Conservation (phyloP, 2,329 filamentous ascomycete genomes). For the Mariannaea elegans region DNA sequence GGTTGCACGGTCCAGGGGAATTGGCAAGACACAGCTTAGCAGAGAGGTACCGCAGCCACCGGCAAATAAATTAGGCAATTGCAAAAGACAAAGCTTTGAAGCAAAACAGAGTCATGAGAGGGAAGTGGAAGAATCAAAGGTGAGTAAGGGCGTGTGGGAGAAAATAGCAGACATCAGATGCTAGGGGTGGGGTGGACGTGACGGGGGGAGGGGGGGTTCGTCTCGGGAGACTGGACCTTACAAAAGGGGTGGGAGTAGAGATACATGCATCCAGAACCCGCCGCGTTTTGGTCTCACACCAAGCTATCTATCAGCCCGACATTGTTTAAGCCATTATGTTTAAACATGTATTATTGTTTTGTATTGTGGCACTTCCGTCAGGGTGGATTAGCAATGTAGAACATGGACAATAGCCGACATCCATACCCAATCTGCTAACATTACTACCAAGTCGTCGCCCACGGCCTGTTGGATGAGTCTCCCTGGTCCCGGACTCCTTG, state of each 20-base stretch:
- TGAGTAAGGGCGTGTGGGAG: constrained; percentile 29
- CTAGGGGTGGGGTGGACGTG: constrained; percentile 26
- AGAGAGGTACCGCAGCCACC: constrained; percentile 36
- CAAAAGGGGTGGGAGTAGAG: constrained; percentile 32
- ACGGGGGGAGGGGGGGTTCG: constrained; percentile 31
- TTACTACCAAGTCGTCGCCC: background rate
- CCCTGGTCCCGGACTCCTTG: background rate
- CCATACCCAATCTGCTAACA: constrained; percentile 2
- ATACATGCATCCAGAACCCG: constrained; percentile 28
- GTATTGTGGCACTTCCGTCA: background rate
- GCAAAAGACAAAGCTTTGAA: constrained; percentile 31
- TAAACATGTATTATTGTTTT: background rate
- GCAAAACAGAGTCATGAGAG: constrained; percentile 29
- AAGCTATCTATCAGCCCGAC: too few species aligned
- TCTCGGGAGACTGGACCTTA: constrained; percentile 27
- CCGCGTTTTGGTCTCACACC: background rate
- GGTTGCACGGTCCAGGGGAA: constrained; percentile 34
- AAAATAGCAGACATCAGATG: constrained; percentile 34
- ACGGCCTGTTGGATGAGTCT: constrained; percentile 5
- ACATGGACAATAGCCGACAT: constrained; percentile 4
- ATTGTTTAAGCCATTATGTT: background rate
- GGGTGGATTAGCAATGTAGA: background rate
- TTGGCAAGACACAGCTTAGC: constrained; percentile 10
- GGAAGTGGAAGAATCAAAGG: constrained; percentile 24
- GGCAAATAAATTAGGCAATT: constrained; percentile 31